phyloP scores from a whole-genome alignment of 1,284 basidiomycete genomes.

The Coniophora puteana region DNA sequence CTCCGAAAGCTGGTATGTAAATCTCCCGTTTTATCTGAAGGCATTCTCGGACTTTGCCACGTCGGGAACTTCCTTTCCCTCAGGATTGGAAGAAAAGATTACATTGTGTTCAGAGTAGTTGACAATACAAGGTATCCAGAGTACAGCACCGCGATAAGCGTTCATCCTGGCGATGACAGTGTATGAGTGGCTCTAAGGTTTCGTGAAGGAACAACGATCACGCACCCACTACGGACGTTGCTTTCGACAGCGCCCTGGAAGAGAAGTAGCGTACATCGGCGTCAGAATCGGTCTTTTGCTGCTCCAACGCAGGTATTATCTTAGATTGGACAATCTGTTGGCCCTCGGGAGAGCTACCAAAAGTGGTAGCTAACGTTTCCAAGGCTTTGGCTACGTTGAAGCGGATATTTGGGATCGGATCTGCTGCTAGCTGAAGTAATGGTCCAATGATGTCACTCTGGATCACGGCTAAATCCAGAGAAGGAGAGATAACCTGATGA shows the following conservation, averaged over 20 bases:
- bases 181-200: too few species aligned
- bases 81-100: too few species aligned
- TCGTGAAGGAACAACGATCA: too few species aligned
- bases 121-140: too few species aligned
- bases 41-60: too few species aligned
- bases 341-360: slow-evolving; percentile 68
- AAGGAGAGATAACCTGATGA: slow-evolving; percentile 87
- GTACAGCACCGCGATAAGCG: too few species aligned
- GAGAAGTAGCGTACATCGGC: slow-evolving; percentile 94
- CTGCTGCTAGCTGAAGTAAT: slow-evolving; percentile 80
- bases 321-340: slow-evolving; percentile 69
- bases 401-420: slow-evolving; percentile 98
- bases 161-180: too few species aligned
- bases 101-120: too few species aligned
- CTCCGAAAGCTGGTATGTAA: slow-evolving; percentile 9
- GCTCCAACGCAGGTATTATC: slow-evolving; percentile 82
- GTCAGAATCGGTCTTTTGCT: slow-evolving; percentile 87
- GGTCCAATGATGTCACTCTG: slow-evolving; percentile 85
- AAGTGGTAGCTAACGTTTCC: slow-evolving; percentile 79
- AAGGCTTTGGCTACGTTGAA: slow-evolving; percentile 98
- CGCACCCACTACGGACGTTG: slow-evolving; percentile 24
- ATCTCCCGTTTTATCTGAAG: too few species aligned
- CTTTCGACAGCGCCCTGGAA: slow-evolving; percentile 65
- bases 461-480: slow-evolving; percentile 86
- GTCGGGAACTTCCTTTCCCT: too few species aligned